Conservation (phyloP, 164 flowering plant genomes). For the Tetrastigma voinierianum region DNA sequence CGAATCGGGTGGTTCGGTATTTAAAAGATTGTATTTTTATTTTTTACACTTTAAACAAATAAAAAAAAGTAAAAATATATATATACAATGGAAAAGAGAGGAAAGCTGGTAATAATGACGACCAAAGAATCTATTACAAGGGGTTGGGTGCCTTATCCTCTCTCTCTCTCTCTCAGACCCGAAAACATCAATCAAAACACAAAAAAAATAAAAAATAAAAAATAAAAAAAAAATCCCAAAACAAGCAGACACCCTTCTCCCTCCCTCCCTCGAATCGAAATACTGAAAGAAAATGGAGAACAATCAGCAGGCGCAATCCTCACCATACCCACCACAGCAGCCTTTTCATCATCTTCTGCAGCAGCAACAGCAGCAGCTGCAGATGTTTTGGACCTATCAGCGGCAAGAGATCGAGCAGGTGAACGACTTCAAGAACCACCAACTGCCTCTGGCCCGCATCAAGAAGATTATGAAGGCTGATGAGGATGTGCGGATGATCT, state of each 20-base stretch:
- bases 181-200: not conserved
- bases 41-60: too few relatives aligned
- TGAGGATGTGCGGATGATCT: conserved; percentile 94
- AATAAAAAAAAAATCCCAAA: not conserved
- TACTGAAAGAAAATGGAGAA: conserved; percentile 27
- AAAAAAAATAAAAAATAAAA: too few relatives aligned
- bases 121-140: not conserved
- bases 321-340: conserved; percentile 21
- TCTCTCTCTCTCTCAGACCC: conserved; percentile 8
- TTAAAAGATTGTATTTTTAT: too few relatives aligned
- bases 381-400: conserved; percentile 87
- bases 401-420: conserved; percentile 78
- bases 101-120: too few relatives aligned
- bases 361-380: conserved; percentile 89
- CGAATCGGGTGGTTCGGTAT: too few relatives aligned
- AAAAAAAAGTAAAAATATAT: too few relatives aligned
- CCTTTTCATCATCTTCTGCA: conserved; percentile 72
- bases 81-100: too few relatives aligned
- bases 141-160: conserved; percentile 8
- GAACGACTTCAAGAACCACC: conserved; percentile 91
- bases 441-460: conserved; percentile 87
- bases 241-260: not conserved
- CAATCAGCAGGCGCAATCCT: conserved; percentile 28
- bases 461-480: conserved; percentile 99
- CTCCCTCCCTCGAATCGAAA: not conserved